Conservation (phyloP, 2,329 filamentous ascomycete species). For the Periconia sp. region DNA sequence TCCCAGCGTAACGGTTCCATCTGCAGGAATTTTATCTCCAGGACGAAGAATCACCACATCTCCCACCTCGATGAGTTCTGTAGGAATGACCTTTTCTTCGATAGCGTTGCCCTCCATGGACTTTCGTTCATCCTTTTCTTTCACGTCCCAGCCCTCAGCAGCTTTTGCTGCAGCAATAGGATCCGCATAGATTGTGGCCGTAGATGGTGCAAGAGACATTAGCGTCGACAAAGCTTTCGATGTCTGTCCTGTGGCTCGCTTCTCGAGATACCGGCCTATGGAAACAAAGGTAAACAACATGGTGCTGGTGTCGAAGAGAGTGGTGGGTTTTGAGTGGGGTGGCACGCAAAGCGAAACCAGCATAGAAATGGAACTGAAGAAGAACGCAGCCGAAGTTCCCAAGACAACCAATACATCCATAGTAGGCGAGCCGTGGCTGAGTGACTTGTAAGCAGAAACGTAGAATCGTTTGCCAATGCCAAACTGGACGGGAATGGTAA, state of each 20-base stretch:
- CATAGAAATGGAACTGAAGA: conserved; percentile 91
- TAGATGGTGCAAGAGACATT: conserved; percentile 94
- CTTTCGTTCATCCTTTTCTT: conserved; percentile 47
- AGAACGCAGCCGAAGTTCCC: conserved; percentile 92
- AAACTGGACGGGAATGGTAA: conserved; percentile 94
- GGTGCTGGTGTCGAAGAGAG: conserved; percentile 95
- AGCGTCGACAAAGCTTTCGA: conserved; percentile 89
- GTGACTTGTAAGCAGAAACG: conserved; percentile 84
- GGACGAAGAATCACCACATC: conserved; percentile 92
- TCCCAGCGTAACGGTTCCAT: conserved; percentile 82
- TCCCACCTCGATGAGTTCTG: conserved; percentile 89
- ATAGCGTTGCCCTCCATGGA: conserved; percentile 60
- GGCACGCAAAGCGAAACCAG: conserved; percentile 72
- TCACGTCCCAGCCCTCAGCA: conserved; percentile 72
- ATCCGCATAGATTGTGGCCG: conserved; percentile 95
- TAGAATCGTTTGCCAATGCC: conserved; percentile 96
- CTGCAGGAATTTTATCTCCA: conserved; percentile 94
- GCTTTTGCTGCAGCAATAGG: conserved; percentile 91
- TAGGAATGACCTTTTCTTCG: conserved; percentile 87
- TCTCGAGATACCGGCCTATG: conserved; percentile 88
- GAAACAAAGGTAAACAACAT: conserved; percentile 98
- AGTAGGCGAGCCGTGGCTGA: conserved; percentile 87
- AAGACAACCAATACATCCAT: conserved; percentile 97
- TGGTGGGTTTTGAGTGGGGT: conserved; percentile 79
- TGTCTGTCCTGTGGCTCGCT: conserved; percentile 92